A percentile compares a stretch with the other conserved stretches of the same genome.
Evolutionary conservation across 129 eudicot genomes (phyloP).

Genomic region (Logfia minima): DNA sequence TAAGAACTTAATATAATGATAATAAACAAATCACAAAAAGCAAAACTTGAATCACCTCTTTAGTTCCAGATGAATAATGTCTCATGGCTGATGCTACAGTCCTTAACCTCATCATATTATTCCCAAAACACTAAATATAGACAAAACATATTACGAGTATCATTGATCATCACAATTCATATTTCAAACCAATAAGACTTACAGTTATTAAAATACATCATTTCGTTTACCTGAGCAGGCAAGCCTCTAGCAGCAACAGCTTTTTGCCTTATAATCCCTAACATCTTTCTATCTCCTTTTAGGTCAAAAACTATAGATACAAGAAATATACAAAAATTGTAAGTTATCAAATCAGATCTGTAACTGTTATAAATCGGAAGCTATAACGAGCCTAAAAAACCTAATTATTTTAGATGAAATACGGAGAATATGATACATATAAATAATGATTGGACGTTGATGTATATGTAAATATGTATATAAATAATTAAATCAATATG

Average conservation of each 20-base stretch:
- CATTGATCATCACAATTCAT: neutral
- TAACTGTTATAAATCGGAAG: neutral
- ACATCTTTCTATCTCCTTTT: slow-evolving; percentile 24
- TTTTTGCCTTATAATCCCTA: slow-evolving; percentile 38
- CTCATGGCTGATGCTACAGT: slow-evolving; percentile 40
- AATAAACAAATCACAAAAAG: neutral
- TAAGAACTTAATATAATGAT: neutral
- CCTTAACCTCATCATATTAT: slow-evolving; percentile 37
- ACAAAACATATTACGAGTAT: neutral
- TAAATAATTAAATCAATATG: too few species aligned
- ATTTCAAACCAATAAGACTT: neutral
- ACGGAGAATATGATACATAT: neutral
- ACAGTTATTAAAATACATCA: neutral
- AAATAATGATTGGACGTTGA: neutral
- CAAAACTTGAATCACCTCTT: slow-evolving; percentile 42
- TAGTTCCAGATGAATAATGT: slow-evolving; percentile 43
- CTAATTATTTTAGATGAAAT: neutral
- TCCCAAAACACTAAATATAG: slow-evolving; percentile 12
- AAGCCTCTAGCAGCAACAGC: slow-evolving; percentile 34
- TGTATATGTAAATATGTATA: neutral
- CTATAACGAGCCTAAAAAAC: neutral
- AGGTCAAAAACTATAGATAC: slow-evolving; percentile 16
- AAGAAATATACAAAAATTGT: neutral
- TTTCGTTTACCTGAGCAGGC: slow-evolving; percentile 32
- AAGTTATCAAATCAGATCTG: slow-evolving; percentile 24